Evolutionary conservation across 2,329 filamentous ascomycete genomes (phyloP), one percentile per base, ranked within the genome.

Genomic region (Arthrobotrys sinensis): DNA sequence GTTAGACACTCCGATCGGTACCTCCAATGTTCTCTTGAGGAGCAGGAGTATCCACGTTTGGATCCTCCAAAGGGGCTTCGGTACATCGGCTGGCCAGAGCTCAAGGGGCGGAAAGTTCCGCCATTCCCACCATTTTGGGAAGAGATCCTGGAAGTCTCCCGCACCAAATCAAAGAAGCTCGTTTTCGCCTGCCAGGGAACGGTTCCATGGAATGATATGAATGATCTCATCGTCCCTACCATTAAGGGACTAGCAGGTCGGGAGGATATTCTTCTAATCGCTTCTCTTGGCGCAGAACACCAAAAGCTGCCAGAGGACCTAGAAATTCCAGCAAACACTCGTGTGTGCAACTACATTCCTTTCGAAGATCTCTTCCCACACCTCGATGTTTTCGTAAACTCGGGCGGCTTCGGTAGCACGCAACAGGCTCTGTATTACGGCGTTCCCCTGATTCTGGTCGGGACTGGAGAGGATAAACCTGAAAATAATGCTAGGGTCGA

Each of bases 111-210:
- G 3, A 77, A 70, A 19, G 72, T 77, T 11, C 72, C 72, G 10
- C 72, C 72, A 7, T 70, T 77, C 43, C 87, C 87, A 0, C 32
- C 80, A 5, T 89, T 86, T 85, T 89, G 86, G 86, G 64, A 82
- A 2, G 84, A 86, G 3, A 82, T 88, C 14, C 80, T 83, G 8
- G 67, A 77, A 46, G 72, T 66, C 14, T 77, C 80, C 14, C 84
- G 85, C 52, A 82, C 84, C 19, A 86, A 85, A 69, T 85, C 84
- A 63, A 83, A 83, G 66, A 83, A 83, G 19, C 82, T 88, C 24
- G 82, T 88, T 4, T 83, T 85, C 19, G 86, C 88, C 4, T 84
- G 85, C 0, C 87, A 88, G 80, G 87, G 87, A 3, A 88, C 87
- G 1, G 80, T 86, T 2, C 84, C 83, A 7, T 79, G 80, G 19